Evolutionary conservation across 2,329 filamentous ascomycete genomes (phyloP).

Genomic region (Aspergillus piperis): DNA sequence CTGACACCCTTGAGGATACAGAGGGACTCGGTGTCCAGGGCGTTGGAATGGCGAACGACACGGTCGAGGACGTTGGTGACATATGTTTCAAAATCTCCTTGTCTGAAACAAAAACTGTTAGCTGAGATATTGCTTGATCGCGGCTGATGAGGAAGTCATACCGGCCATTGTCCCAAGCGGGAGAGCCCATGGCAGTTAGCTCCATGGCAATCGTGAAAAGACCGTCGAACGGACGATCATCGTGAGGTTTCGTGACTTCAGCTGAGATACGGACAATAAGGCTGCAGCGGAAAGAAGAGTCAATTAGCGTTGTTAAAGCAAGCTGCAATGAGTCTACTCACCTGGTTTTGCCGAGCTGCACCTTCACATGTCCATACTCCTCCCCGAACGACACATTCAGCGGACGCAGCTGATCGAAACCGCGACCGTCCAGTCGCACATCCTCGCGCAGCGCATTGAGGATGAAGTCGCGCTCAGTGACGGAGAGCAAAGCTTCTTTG

Average conservation of each 20-base stretch:
- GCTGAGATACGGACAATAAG: slow-evolving; percentile 77
- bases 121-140: neutral
- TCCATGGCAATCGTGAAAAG: slow-evolving; percentile 91
- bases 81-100: slow-evolving; percentile 80
- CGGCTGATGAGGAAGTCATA: slow-evolving; percentile 37
- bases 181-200: slow-evolving; percentile 87
- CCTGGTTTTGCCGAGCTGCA: slow-evolving; percentile 88
- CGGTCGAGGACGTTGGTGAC: slow-evolving; percentile 90
- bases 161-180: slow-evolving; percentile 82
- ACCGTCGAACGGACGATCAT: slow-evolving; percentile 91
- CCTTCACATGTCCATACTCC: slow-evolving; percentile 86
- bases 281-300: slow-evolving; percentile 7
- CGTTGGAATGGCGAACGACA: slow-evolving; percentile 85
- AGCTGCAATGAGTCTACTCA: slow-evolving; percentile 42
- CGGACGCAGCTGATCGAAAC: slow-evolving; percentile 75
- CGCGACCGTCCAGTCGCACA: slow-evolving; percentile 79
- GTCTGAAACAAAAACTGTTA: slow-evolving; percentile 46
- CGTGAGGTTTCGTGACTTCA: slow-evolving; percentile 80
- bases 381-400: slow-evolving; percentile 81
- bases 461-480: slow-evolving; percentile 85
- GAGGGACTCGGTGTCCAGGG: slow-evolving; percentile 91
- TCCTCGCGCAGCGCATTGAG: slow-evolving; percentile 78
- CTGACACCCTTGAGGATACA: slow-evolving; percentile 89
- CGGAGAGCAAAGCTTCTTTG: slow-evolving; percentile 85
- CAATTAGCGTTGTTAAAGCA: neutral